phyloP scores from a whole-genome alignment of 805 yeast species.

The Cyberlindnera mycetangii region DNA sequence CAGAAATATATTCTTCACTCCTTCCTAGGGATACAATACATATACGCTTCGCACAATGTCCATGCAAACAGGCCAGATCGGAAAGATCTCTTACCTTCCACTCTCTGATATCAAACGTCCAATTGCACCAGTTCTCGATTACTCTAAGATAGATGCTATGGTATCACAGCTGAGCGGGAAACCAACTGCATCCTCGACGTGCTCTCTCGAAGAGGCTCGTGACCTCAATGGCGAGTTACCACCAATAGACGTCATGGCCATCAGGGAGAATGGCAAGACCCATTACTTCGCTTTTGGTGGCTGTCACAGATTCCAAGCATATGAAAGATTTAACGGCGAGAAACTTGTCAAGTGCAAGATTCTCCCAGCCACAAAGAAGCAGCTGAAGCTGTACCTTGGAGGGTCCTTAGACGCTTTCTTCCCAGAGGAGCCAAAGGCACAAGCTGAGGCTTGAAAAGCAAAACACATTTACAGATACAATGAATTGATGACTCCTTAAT shows the following conservation, averaged over 20 bases:
- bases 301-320: slow-evolving; percentile 87
- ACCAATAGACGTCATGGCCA: slow-evolving; percentile 74
- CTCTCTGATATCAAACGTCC: slow-evolving; percentile 70
- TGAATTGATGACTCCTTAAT: too few species aligned
- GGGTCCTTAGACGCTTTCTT: slow-evolving; percentile 50
- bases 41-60: slow-evolving; percentile 45
- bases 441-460: not conserved
- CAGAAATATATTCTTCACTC: too few species aligned
- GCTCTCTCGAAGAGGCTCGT: slow-evolving; percentile 38
- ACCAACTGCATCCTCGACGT: slow-evolving; percentile 65
- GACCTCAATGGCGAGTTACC: slow-evolving; percentile 61
- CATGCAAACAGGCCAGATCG: slow-evolving; percentile 57
- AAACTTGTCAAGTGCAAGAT: slow-evolving; percentile 64
- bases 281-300: slow-evolving; percentile 87
- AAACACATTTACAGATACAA: too few species aligned
- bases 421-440: slow-evolving; percentile 6
- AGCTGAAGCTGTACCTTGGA: slow-evolving; percentile 69
- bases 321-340: slow-evolving; percentile 51
- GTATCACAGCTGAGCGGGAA: slow-evolving; percentile 61
- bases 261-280: slow-evolving; percentile 57
- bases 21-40: not conserved
- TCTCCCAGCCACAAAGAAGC: slow-evolving; percentile 71
- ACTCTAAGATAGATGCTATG: slow-evolving; percentile 76
- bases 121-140: slow-evolving; percentile 79
- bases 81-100: slow-evolving; percentile 58